Conservation (phyloP, 208 protist genomes). For the Lotmaria passim region DNA sequence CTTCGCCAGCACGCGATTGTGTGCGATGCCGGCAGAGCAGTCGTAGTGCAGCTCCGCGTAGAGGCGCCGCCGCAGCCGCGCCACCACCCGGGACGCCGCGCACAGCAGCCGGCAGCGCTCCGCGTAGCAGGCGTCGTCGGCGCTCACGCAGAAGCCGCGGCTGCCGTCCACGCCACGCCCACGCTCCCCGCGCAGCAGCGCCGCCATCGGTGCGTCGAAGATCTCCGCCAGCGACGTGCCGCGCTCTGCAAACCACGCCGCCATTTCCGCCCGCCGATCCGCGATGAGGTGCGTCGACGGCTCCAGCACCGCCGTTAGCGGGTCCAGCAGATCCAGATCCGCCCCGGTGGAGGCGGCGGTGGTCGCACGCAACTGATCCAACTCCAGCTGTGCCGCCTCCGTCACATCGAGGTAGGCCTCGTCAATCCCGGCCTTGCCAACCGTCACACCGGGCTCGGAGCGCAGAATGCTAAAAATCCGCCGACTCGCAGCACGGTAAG, state of each 20-base stretch:
- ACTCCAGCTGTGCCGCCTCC: conserved; percentile 53
- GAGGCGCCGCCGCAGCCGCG: conserved; percentile 57
- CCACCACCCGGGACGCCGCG: conserved; percentile 73
- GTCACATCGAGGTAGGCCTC: conserved; percentile 92
- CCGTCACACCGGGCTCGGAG: conserved; percentile 46
- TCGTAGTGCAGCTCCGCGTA: conserved; percentile 78
- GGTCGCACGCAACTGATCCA: conserved; percentile 37
- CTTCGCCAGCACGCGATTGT: conserved; percentile 88
- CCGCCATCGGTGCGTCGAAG: conserved; percentile 63
- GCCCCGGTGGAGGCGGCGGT: neutral
- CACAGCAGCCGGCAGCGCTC: conserved; percentile 59
- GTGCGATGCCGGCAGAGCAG: conserved; percentile 85
- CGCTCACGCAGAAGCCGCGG: conserved; percentile 34
- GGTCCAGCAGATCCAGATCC: too few species aligned
- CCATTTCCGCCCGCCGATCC: conserved; percentile 56
- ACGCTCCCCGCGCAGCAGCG: conserved; percentile 37
- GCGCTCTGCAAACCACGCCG: conserved; percentile 44
- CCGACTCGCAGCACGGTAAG: conserved; percentile 81
- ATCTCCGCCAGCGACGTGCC: conserved; percentile 55
- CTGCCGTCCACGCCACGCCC: conserved; percentile 34
- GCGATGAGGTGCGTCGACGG: conserved; percentile 58
- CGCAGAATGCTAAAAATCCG: conserved; percentile 74
- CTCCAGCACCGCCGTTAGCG: conserved; percentile 58
- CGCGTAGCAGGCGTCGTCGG: conserved; percentile 26
- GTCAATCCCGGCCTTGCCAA: conserved; percentile 84